phyloP scores from a whole-genome alignment of 208 protist genomes.

The Zelonia costaricensis region DNA sequence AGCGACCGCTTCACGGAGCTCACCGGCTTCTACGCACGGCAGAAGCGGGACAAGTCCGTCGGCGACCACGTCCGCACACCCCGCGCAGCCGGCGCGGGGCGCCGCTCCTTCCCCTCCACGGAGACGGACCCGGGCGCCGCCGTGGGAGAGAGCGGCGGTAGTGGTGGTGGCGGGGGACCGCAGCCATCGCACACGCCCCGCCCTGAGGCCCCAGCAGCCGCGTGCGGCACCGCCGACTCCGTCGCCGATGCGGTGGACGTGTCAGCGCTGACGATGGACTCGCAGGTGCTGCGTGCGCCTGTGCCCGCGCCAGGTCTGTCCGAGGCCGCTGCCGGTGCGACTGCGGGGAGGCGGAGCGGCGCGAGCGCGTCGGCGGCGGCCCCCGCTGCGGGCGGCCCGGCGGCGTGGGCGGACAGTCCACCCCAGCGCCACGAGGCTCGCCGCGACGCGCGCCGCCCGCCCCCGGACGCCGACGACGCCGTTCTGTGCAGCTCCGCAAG shows the following conservation, averaged over 20 bases:
- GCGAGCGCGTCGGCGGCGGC: too few species aligned
- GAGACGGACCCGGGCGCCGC: neutral
- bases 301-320: constrained; percentile 1
- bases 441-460: too few species aligned
- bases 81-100: neutral
- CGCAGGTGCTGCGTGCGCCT: constrained; percentile 7
- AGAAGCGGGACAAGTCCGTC: constrained; percentile 26
- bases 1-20: constrained; percentile 63
- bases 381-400: neutral
- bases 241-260: constrained; percentile 54
- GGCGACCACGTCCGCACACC: constrained; percentile 24
- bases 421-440: constrained; percentile 11
- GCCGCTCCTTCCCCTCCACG: neutral
- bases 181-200: neutral
- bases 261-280: constrained; percentile 49
- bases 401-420: constrained; percentile 21
- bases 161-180: neutral
- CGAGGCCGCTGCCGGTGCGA: too few species aligned
- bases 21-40: constrained; percentile 56
- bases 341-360: too few species aligned
- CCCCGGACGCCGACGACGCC: constrained; percentile 10
- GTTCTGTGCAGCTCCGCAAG: constrained; percentile 15
- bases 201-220: neutral
- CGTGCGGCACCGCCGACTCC: neutral
- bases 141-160: neutral